Percentiles rank a stretch among this genome's conserved stretches.
phyloP scores from a whole-genome alignment of 805 yeast genomes.

The Wickerhamiella spandovensis region DNA sequence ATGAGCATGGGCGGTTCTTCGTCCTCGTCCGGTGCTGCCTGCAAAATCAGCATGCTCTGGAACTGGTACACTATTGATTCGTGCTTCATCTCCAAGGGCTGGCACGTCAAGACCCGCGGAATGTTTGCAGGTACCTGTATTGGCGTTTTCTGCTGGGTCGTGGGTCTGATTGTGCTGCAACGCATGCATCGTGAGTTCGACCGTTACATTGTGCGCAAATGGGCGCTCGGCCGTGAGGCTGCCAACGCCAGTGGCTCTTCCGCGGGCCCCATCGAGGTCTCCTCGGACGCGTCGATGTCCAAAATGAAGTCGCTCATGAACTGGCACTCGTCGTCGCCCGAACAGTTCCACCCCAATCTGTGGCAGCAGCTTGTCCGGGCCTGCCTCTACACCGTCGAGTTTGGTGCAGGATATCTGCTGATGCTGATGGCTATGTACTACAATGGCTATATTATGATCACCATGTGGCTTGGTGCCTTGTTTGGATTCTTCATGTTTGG shows the following conservation, averaged over 20 bases:
- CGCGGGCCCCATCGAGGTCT: not conserved
- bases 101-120: conserved; percentile 48
- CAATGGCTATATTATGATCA: conserved; percentile 53
- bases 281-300: no score
- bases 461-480: conserved; percentile 49
- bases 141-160: conserved; percentile 48
- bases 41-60: conserved; percentile 46
- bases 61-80: conserved; percentile 59
- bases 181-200: conserved; percentile 37
- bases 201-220: conserved; percentile 18
- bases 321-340: not conserved
- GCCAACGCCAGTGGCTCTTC: not conserved
- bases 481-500: conserved; percentile 44
- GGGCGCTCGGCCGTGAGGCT: conserved; percentile 7
- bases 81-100: conserved; percentile 47
- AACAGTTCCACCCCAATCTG: conserved; percentile 27
- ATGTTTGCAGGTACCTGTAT: conserved; percentile 65
- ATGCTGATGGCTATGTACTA: conserved; percentile 67
- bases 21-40: conserved; percentile 9
- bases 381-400: conserved; percentile 40
- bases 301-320: not conserved
- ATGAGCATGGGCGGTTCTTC: conserved; percentile 11
- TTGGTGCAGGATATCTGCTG: conserved; percentile 51
- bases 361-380: conserved; percentile 41
- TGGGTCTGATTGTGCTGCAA: conserved; percentile 45